Evolutionary conservation across 2,329 filamentous ascomycete genomes (phyloP).

Genomic region (Juglanconis oblonga): DNA sequence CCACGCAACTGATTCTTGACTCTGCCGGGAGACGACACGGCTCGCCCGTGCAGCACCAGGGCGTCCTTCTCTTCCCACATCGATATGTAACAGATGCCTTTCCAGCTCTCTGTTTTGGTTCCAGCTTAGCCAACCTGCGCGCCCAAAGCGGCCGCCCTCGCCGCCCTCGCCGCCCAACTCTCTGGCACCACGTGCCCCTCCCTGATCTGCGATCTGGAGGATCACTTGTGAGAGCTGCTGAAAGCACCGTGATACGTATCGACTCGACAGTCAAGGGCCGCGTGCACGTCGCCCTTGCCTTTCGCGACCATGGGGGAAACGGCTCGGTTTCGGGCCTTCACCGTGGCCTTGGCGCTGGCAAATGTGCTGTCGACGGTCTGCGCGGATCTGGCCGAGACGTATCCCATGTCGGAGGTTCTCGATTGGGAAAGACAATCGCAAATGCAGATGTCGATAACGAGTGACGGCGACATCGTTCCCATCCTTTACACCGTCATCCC

Average conservation of each 20-base stretch:
- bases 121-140: no score
- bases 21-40: no score
- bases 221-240: no score
- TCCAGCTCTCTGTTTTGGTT: not conserved
- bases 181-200: no score
- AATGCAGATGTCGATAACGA: slow-evolving; percentile 39
- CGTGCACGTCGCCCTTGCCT: slow-evolving; percentile 39
- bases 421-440: slow-evolving; percentile 36
- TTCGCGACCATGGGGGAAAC: slow-evolving; percentile 31
- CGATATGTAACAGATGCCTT: not conserved
- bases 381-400: slow-evolving; percentile 32
- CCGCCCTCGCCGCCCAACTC: no score
- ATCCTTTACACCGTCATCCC: slow-evolving; percentile 43
- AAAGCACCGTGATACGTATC: no score
- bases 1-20: no score
- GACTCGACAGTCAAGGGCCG: slow-evolving; percentile 10
- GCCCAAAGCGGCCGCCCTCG: no score
- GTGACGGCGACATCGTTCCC: slow-evolving; percentile 23
- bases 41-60: no score
- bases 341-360: slow-evolving; percentile 29
- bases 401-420: slow-evolving; percentile 32
- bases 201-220: no score
- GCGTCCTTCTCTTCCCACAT: no score
- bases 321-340: slow-evolving; percentile 25
- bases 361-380: slow-evolving; percentile 30